Percentiles rank a stretch among this genome's conserved stretches.
Evolutionary conservation across 495 filamentous ascomycete species (phyloP).

Genomic region (Penicillium lividum): DNA sequence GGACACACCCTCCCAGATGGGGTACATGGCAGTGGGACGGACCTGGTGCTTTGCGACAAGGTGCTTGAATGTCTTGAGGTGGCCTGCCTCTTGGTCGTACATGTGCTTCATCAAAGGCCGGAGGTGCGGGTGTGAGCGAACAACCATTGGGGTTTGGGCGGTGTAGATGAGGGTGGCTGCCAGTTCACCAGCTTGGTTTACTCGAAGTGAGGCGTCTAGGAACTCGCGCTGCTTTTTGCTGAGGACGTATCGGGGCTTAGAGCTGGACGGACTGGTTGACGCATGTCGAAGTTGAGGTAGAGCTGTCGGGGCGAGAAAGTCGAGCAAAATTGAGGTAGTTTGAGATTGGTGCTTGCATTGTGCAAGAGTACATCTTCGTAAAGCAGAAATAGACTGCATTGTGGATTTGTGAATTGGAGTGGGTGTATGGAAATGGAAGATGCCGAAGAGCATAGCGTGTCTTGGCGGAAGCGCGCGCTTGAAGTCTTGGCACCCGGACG

Average conservation of each 20-base stretch:
- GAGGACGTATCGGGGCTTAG: slow-evolving; percentile 61
- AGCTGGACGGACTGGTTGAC: slow-evolving; percentile 24
- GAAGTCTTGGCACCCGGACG: slow-evolving; percentile 28
- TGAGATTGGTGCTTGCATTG: slow-evolving; percentile 18
- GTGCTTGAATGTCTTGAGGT: slow-evolving; percentile 81
- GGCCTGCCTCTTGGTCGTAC: slow-evolving; percentile 93
- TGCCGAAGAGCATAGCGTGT: slow-evolving; percentile 2
- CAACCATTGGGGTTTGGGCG: slow-evolving; percentile 73
- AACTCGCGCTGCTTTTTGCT: slow-evolving; percentile 70
- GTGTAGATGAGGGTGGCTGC: slow-evolving; percentile 85
- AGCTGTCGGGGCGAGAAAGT: slow-evolving; percentile 45
- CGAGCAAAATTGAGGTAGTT: slow-evolving; percentile 32
- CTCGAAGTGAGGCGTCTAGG: slow-evolving; percentile 79
- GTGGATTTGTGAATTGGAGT: slow-evolving; percentile 6
- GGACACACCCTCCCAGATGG: slow-evolving; percentile 82
- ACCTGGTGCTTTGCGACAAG: slow-evolving; percentile 86
- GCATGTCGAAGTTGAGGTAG: slow-evolving; percentile 33
- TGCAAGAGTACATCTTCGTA: slow-evolving; percentile 24
- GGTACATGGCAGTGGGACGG: slow-evolving; percentile 92
- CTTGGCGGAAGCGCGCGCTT: slow-evolving; percentile 29
- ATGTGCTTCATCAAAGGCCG: slow-evolving; percentile 92
- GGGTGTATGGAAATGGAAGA: background rate
- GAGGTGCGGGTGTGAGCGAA: slow-evolving; percentile 78
- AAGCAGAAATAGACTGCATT: slow-evolving; percentile 22
- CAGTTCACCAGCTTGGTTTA: slow-evolving; percentile 89